Evolutionary conservation across 345 rosid species (phyloP), one percentile per base, ranked within the genome.

Genomic region (Bretschneidera sinensis): DNA sequence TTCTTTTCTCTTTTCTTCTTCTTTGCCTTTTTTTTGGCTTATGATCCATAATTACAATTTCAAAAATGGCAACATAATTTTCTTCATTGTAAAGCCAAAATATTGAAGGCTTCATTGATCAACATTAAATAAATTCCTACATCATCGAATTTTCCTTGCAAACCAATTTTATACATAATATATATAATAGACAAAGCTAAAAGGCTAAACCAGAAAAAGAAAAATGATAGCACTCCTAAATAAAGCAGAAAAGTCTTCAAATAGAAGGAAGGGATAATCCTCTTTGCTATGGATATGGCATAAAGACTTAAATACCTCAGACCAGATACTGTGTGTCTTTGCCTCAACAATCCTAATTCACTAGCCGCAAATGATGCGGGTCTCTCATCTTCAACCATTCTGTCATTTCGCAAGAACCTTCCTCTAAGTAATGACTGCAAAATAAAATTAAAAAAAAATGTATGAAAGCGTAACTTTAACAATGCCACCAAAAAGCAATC

Each of bases 381-480:
- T 71, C 85, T 81, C 62, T 74, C 81, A 65, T 68, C 76, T 68
- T 71, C 84, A 69, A 66, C 61, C 57, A 69, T 68, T 79, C 78
- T 78, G 70, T 74, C 80, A 87, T 84, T 87, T 55, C 96, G 89
- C 84, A 92, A 78, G 82, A 92, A 92, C 65, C 98, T 82, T 35
- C 97, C 98, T 78, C 97, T 75, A 31, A 92, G 86, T 62, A 89
- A 74, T 68, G 97, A 87, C 98, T 92, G 80, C 72, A 69, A 71
- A 61, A 53, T 54, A 57, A 66, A 60, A 20, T n/a, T 34, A 57
- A 35, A 14, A n/a, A n/a, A n/a, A 0, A 19, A 15, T 22, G 17
- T 48, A 15, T 48, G 52, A 20, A 50, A 6, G n/a, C n/a, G n/a
- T n/a, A 39, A 39, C 2, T 39, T 39, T 5, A 39, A 39, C 4